Conservation (phyloP, 2,329 filamentous ascomycete species). For the Cephalotrichum gorgonifer region DNA sequence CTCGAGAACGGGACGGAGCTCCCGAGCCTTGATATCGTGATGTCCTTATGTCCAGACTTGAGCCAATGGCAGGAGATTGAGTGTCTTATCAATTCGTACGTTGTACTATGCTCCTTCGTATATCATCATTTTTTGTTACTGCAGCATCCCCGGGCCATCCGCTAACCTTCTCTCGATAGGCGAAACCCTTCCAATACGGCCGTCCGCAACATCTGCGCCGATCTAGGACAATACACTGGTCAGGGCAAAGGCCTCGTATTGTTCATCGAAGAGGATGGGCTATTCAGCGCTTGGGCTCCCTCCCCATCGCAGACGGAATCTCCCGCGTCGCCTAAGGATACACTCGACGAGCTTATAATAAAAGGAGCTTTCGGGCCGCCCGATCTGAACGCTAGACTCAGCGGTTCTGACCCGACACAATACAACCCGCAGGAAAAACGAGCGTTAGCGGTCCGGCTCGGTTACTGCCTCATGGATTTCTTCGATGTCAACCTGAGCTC, state of each 20-base stretch:
- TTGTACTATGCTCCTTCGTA: no score
- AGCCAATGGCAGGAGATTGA: no score
- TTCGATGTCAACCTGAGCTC: constrained; percentile 6
- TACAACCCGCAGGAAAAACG: constrained; percentile 5
- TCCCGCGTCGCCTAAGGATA: background rate
- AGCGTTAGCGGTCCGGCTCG: constrained; percentile 7
- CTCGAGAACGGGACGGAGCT: background rate
- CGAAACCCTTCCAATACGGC: no score
- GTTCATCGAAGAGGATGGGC: background rate
- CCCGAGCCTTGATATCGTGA: background rate
- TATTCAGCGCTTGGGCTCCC: constrained; percentile 1
- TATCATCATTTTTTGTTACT: no score
- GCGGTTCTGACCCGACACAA: background rate
- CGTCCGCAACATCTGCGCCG: no score
- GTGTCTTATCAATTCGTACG: no score
- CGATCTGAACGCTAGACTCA: background rate
- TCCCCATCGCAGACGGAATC: background rate
- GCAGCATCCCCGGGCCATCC: no score
- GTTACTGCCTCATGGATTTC: constrained; percentile 8
- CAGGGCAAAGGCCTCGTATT: background rate
- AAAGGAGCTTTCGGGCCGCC: constrained; percentile 4
- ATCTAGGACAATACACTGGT: background rate
- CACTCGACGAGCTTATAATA: constrained; percentile 6
- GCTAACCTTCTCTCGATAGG: no score
- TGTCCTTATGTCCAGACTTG: no score